Conservation (phyloP, 495 filamentous ascomycete species). For the Talaromyces ruber region DNA sequence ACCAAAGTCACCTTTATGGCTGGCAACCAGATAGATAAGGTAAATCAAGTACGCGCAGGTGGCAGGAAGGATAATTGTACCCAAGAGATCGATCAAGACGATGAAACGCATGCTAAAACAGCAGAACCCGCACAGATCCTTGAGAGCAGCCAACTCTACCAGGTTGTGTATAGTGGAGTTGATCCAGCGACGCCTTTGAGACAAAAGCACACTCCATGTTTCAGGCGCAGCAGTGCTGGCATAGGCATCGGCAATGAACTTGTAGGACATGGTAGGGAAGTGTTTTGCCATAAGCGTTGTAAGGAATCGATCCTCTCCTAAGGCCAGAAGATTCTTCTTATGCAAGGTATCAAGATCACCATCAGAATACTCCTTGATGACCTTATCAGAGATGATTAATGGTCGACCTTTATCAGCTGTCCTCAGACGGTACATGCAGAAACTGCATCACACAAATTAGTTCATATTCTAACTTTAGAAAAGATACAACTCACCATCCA, state of each 20-base stretch:
- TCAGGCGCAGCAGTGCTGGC: slow-evolving; percentile 91
- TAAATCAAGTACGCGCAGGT: slow-evolving; percentile 87
- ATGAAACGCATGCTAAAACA: slow-evolving; percentile 99
- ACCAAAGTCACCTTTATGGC: slow-evolving; percentile 67
- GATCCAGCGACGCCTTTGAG: slow-evolving; percentile 95
- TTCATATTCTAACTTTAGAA: background rate
- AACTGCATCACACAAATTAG: slow-evolving; percentile 44
- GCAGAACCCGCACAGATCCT: slow-evolving; percentile 96
- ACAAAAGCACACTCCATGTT: slow-evolving; percentile 84
- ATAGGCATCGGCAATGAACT: slow-evolving; percentile 88
- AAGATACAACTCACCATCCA: slow-evolving; percentile 66
- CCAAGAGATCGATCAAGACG: slow-evolving; percentile 89
- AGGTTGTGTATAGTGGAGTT: slow-evolving; percentile 98
- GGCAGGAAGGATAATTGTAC: slow-evolving; percentile 87
- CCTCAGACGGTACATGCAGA: slow-evolving; percentile 95
- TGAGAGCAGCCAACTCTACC: slow-evolving; percentile 74
- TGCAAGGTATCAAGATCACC: slow-evolving; percentile 88
- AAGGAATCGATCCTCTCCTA: slow-evolving; percentile 95
- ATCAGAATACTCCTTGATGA: slow-evolving; percentile 83
- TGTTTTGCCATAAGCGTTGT: slow-evolving; percentile 98
- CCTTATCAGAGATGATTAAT: slow-evolving; percentile 78
- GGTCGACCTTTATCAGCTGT: slow-evolving; percentile 88
- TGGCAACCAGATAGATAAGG: slow-evolving; percentile 73
- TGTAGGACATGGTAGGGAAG: slow-evolving; percentile 91
- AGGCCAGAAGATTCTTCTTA: slow-evolving; percentile 93